phyloP scores from a whole-genome alignment of 1,139 yeast species.

The Suhomyces bolitotheri region DNA sequence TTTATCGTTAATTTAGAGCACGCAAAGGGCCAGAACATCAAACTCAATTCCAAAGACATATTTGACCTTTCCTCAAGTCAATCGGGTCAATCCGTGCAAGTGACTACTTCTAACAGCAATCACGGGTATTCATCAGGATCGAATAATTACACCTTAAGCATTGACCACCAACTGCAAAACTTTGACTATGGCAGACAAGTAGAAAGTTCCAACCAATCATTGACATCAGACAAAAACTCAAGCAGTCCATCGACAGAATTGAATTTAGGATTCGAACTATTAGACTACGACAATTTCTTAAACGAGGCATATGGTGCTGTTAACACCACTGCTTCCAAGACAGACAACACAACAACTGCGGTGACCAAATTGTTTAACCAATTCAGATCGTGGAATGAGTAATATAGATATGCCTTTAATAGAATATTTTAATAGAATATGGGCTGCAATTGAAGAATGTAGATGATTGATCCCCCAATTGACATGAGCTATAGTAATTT shows the following conservation, averaged over 20 bases:
- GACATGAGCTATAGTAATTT: no score
- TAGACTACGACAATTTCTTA: slow-evolving; percentile 3
- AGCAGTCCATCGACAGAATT: background rate
- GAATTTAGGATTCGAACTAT: background rate
- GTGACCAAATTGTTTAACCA: slow-evolving; percentile 1
- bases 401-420: background rate
- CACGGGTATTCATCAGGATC: slow-evolving; percentile 47
- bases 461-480: no score
- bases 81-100: slow-evolving; percentile 50
- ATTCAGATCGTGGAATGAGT: background rate
- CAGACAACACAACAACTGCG: background rate
- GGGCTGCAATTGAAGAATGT: no score
- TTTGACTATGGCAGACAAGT: slow-evolving; percentile 4
- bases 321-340: background rate
- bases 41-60: slow-evolving; percentile 21
- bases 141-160: slow-evolving; percentile 34
- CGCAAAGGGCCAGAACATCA: slow-evolving; percentile 13
- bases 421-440: no score
- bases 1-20: slow-evolving; percentile 12
- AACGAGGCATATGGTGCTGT: background rate
- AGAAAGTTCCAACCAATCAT: background rate
- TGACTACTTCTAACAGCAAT: slow-evolving; percentile 49
- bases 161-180: background rate
- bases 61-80: slow-evolving; percentile 26
- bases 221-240: background rate